Conservation (phyloP, 2,329 filamentous ascomycete species). For the Epichloe gansuensis region DNA sequence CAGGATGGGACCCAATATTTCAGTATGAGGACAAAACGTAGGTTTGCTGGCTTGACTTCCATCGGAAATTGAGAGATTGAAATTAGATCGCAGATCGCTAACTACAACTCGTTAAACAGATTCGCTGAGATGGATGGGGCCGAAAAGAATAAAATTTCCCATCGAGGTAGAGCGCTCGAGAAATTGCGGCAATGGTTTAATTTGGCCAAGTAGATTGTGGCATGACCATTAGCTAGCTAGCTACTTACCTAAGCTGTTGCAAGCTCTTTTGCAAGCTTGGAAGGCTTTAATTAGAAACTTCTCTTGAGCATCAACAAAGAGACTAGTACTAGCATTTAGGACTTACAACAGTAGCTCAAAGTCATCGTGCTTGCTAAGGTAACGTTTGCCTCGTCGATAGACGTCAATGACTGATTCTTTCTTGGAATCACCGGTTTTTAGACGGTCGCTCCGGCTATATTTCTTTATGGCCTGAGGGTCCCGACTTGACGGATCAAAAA, state of each 20-base stretch:
- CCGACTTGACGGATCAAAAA: constrained; percentile 79
- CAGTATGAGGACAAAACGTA: constrained; percentile 82
- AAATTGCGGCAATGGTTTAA: constrained; percentile 74
- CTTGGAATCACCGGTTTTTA: constrained; percentile 29
- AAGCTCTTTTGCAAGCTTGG: background rate
- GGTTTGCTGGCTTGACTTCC: constrained; percentile 15
- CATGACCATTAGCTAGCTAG: background rate
- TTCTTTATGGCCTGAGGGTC: constrained; percentile 52
- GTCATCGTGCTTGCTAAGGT: constrained; percentile 57
- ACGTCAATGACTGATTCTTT: constrained; percentile 43
- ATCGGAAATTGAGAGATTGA: background rate
- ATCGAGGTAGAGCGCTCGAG: constrained; percentile 74
- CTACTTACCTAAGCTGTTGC: too few relatives aligned
- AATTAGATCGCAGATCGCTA: background rate
- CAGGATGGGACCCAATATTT: constrained; percentile 94
- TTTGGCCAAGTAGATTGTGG: background rate
- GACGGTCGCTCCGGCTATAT: constrained; percentile 35
- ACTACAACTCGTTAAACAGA: constrained; percentile 22
- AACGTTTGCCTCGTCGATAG: constrained; percentile 59
- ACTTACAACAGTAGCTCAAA: constrained; percentile 70
- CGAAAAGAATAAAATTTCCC: constrained; percentile 85
- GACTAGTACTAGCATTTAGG: background rate
- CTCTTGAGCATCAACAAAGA: background rate
- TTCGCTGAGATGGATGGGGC: constrained; percentile 89
- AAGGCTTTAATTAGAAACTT: background rate